Evolutionary conservation across 202 grass and related monocot genomes (phyloP).

Genomic region (Schoenoplectus triqueter): DNA sequence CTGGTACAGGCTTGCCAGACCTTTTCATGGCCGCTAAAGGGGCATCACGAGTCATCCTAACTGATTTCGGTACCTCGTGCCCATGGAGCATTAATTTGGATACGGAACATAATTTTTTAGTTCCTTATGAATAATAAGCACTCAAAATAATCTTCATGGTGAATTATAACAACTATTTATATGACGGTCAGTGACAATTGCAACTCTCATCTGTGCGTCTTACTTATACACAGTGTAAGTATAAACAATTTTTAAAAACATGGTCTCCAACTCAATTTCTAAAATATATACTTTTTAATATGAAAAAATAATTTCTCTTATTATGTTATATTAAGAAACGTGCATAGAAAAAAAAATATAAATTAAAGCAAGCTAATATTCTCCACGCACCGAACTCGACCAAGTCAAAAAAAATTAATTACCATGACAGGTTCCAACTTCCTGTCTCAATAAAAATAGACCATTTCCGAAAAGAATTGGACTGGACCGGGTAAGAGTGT

Average conservation of each 20-base stretch:
- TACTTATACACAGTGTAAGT: no score
- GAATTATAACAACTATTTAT: not conserved
- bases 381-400: not conserved
- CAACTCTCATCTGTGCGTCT: no score
- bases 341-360: not conserved
- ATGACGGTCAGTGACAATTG: no score
- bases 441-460: not conserved
- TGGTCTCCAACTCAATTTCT: no score
- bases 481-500: not conserved
- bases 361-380: not conserved
- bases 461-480: not conserved
- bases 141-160: not conserved
- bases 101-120: not conserved
- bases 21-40: constrained; percentile 48
- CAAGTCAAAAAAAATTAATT: not conserved
- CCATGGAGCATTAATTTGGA: not conserved
- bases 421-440: not conserved
- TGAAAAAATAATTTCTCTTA: no score
- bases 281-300: no score
- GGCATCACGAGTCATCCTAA: constrained; percentile 57
- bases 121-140: no score
- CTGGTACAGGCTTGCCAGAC: constrained; percentile 65
- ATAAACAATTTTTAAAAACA: no score
- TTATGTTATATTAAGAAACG: no score
- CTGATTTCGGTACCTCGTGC: constrained; percentile 50